A percentile compares a stretch with the other conserved stretches of the same genome.
Evolutionary conservation across 306 rosid species (phyloP).

Genomic region (Casuarina glauca): DNA sequence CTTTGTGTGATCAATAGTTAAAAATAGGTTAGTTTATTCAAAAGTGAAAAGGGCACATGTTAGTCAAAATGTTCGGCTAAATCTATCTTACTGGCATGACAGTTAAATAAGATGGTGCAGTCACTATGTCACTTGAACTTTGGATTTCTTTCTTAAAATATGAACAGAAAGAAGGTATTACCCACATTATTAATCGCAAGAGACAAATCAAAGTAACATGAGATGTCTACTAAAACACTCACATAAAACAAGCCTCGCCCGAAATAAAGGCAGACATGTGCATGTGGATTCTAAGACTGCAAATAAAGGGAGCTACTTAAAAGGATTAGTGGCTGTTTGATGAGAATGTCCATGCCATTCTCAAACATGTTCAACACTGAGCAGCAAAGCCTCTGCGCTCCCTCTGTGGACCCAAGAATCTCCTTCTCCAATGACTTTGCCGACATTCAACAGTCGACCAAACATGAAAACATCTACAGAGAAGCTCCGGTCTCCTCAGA

Average conservation of each 20-base stretch:
- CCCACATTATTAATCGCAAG: conserved; percentile 56
- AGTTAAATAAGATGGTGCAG: conserved; percentile 17
- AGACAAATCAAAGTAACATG: conserved; percentile 86
- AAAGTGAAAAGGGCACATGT: conserved; percentile 18
- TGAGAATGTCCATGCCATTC: conserved; percentile 41
- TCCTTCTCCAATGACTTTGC: conserved; percentile 94
- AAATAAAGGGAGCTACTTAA: conserved; percentile 22
- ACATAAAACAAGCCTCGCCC: conserved; percentile 38
- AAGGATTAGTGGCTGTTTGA: conserved; percentile 22
- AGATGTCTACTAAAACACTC: conserved; percentile 53
- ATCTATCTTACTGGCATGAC: conserved; percentile 29
- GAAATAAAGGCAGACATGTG: conserved; percentile 56
- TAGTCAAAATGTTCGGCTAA: conserved; percentile 50
- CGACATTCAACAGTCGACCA: conserved; percentile 55
- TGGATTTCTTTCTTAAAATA: conserved; percentile 8
- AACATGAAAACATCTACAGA: conserved; percentile 63
- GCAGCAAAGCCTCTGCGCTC: conserved; percentile 34
- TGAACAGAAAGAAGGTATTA: conserved; percentile 24
- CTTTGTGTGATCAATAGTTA: background rate
- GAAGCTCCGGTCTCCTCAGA: conserved; percentile 97
- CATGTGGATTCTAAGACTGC: conserved; percentile 64
- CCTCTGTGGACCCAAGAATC: conserved; percentile 86
- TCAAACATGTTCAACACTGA: conserved; percentile 40
- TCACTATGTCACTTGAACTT: conserved; percentile 2
- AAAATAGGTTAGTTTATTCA: conserved; percentile 5